phyloP scores from a whole-genome alignment of 805 yeast genomes.

The Ogataea nakhonphanomensis region DNA sequence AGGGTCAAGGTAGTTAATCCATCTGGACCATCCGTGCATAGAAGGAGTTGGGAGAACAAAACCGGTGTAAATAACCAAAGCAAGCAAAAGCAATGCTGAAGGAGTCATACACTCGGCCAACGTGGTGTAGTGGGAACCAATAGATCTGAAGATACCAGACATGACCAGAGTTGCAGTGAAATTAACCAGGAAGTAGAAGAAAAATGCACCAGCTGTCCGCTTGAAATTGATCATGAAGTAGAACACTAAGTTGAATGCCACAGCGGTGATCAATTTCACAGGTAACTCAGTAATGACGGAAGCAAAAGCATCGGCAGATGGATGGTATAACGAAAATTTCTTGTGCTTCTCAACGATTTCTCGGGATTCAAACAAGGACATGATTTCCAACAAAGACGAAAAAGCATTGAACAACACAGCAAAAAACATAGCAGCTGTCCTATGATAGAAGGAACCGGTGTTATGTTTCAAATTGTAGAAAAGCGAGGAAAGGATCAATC shows the following conservation, averaged over 20 bases:
- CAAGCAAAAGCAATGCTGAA: conserved; percentile 46
- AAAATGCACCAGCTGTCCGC: conserved; percentile 48
- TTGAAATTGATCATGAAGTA: conserved; percentile 52
- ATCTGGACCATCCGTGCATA: conserved; percentile 60
- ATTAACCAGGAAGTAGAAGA: conserved; percentile 46
- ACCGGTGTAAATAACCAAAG: conserved; percentile 49
- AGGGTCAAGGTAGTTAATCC: conserved; percentile 59
- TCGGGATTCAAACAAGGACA: conserved; percentile 50
- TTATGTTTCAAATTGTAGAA: conserved; percentile 43
- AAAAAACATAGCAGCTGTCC: conserved; percentile 65
- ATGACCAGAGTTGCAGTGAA: conserved; percentile 42
- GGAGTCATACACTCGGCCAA: conserved; percentile 56
- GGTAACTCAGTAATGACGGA: conserved; percentile 51
- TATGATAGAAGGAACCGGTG: conserved; percentile 45
- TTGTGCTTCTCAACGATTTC: conserved; percentile 56
- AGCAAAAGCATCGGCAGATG: conserved; percentile 57
- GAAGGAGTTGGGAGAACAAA: conserved; percentile 52
- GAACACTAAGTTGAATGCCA: conserved; percentile 45
- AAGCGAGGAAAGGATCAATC: conserved; percentile 51
- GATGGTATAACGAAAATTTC: conserved; percentile 51
- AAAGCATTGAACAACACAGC: conserved; percentile 60
- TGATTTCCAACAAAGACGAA: conserved; percentile 54
- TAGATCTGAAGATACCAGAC: conserved; percentile 51
- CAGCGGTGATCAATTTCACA: conserved; percentile 38
- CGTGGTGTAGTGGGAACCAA: conserved; percentile 46